These are phyloP conservation scores for Puccinia novopanici DNA, from an alignment of 1,284 basidiomycete genomes.

Conservation along the genomic window DNA sequence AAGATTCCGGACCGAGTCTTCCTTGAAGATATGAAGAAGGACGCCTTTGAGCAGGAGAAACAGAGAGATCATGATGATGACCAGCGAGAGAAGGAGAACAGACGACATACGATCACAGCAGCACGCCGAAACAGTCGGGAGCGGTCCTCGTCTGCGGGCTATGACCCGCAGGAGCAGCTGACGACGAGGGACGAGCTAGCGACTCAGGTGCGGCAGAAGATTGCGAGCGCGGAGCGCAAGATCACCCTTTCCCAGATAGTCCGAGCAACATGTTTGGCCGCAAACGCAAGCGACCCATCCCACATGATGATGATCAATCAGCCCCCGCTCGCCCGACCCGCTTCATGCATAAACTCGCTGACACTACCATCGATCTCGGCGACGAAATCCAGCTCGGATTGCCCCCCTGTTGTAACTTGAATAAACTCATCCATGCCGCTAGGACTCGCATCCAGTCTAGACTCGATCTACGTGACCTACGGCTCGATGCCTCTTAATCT, in stretches of 20 bases:
- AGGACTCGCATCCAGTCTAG: neutral
- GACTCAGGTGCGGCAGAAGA: constrained; percentile 19
- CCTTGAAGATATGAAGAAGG: neutral
- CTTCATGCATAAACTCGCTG: constrained; percentile 34
- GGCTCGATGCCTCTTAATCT: neutral
- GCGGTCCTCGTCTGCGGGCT: neutral
- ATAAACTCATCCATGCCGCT: constrained; percentile 23
- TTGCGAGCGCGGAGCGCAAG: neutral
- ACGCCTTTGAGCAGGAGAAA: neutral
- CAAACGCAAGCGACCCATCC: constrained; percentile 11
- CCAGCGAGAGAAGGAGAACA: neutral
- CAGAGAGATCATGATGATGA: neutral
- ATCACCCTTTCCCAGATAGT: neutral
- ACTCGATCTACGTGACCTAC: neutral
- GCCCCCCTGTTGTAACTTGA: constrained; percentile 34
- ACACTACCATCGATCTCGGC: constrained; percentile 17
- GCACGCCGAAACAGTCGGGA: neutral
- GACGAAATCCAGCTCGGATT: constrained; percentile 29
- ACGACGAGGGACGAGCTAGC: constrained; percentile 6
- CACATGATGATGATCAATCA: no score
- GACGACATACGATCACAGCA: neutral
- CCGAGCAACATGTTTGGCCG: constrained; percentile 28
- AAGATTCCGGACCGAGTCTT: neutral
- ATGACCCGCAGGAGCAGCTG: neutral
- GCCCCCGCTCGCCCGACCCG: neutral